Percentiles rank a stretch among this genome's conserved stretches.
Conservation (phyloP, 768 basidiomycete genomes). For the Hortiboletus campestris region DNA sequence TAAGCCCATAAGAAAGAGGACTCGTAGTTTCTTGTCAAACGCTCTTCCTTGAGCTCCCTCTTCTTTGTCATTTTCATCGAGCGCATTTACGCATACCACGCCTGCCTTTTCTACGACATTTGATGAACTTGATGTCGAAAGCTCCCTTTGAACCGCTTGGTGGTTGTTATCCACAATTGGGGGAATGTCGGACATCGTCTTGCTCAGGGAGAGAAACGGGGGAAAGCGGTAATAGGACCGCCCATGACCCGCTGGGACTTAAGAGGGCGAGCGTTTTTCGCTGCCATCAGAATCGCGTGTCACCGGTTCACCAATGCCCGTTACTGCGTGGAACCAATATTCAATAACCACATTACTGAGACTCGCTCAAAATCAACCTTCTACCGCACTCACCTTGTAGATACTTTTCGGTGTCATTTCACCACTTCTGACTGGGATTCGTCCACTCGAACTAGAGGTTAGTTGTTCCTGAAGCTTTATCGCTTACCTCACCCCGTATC, state of each 20-base stretch:
- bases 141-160: conserved; percentile 21
- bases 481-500: not conserved
- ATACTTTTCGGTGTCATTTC: not conserved
- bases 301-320: not conserved
- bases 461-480: not conserved
- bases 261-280: not conserved
- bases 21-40: conserved; percentile 32
- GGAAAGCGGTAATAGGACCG: conserved; percentile 6
- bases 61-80: conserved; percentile 10
- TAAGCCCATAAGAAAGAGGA: conserved; percentile 48
- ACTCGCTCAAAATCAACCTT: not conserved
- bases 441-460: not conserved
- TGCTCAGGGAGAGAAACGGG: not conserved
- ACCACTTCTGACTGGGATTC: not conserved
- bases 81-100: conserved; percentile 9
- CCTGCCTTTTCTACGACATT: conserved; percentile 19
- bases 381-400: too few relatives aligned
- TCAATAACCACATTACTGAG: not conserved
- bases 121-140: conserved; percentile 13
- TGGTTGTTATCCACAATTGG: not conserved
- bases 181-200: conserved; percentile 19
- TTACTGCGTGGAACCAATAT: conserved; percentile 4
- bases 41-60: not conserved
- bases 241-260: not conserved
- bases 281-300: not conserved